Percentiles rank a stretch among this genome's conserved stretches.
phyloP scores from a whole-genome alignment of 208 protist species.

The Leishmania tarentolae region DNA sequence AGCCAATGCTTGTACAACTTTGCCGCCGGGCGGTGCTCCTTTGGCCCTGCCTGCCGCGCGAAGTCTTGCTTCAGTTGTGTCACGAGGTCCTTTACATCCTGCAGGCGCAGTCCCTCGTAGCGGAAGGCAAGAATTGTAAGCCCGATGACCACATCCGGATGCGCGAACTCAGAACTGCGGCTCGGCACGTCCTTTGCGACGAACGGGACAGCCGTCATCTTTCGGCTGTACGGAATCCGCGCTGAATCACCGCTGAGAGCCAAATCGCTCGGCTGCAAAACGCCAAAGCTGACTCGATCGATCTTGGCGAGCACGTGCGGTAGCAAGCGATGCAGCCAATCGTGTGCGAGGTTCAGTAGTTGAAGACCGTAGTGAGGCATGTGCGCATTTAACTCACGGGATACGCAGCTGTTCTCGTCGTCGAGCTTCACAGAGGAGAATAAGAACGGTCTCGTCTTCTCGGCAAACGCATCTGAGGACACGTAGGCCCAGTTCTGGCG shows the following conservation, averaged over 20 bases:
- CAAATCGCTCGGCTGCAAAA: conserved; percentile 82
- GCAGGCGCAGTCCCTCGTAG: conserved; percentile 90
- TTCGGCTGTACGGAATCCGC: conserved; percentile 78
- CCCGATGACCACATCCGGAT: conserved; percentile 94
- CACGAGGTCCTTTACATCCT: conserved; percentile 82
- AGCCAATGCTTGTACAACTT: conserved; percentile 85
- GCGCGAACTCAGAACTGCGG: conserved; percentile 93
- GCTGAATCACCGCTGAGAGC: conserved; percentile 32
- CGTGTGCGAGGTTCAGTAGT: conserved; percentile 88
- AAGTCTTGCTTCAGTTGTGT: conserved; percentile 88
- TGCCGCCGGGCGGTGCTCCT: conserved; percentile 83
- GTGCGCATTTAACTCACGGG: conserved; percentile 35
- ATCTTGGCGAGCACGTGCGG: conserved; percentile 95
- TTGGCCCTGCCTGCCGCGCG: conserved; percentile 81
- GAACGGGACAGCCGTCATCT: conserved; percentile 93
- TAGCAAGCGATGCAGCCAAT: conserved; percentile 92
- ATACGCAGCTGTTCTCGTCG: conserved; percentile 19
- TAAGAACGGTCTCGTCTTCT: conserved; percentile 44
- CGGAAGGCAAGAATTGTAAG: conserved; percentile 93
- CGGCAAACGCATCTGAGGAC: conserved; percentile 16
- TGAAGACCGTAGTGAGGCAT: conserved; percentile 63
- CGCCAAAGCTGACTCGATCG: conserved; percentile 93
- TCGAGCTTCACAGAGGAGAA: conserved; percentile 20
- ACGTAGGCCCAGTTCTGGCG: conserved; percentile 15
- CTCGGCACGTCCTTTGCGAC: conserved; percentile 96